Conservation (phyloP, 192 early-diverging fungal genomes). For the Umbelopsis sp. region DNA sequence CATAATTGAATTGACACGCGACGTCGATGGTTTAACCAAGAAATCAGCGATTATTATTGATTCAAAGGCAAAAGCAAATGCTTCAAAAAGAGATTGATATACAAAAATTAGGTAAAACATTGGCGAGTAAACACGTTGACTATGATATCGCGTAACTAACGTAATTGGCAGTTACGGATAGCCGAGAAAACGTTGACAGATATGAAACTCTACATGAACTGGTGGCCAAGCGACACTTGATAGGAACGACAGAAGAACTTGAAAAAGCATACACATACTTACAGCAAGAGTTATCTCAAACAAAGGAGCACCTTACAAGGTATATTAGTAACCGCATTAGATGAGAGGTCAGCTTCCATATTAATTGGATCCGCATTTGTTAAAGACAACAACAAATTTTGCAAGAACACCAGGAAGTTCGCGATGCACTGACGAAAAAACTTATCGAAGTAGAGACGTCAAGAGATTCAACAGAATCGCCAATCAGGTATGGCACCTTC, state of each 20-base stretch:
- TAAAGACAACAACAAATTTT: background rate
- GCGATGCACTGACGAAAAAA: slow-evolving; percentile 8
- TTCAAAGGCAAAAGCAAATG: background rate
- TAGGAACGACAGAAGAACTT: background rate
- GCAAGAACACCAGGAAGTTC: slow-evolving; percentile 13
- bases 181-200: background rate
- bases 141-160: background rate
- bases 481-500: background rate
- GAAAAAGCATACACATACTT: background rate
- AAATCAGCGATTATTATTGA: background rate
- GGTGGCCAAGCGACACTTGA: slow-evolving; percentile 2
- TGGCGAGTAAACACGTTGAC: no score
- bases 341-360: background rate
- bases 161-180: background rate
- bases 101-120: background rate
- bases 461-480: slow-evolving; percentile 7
- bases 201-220: background rate
- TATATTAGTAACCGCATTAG: background rate
- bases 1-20: background rate
- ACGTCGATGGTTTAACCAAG: background rate
- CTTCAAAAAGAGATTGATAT: background rate
- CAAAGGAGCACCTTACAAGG: background rate
- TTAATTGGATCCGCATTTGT: background rate
- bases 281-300: background rate
- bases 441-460: background rate